Conservation (phyloP, 768 basidiomycete species). For the Mycena rebaudengoi region DNA sequence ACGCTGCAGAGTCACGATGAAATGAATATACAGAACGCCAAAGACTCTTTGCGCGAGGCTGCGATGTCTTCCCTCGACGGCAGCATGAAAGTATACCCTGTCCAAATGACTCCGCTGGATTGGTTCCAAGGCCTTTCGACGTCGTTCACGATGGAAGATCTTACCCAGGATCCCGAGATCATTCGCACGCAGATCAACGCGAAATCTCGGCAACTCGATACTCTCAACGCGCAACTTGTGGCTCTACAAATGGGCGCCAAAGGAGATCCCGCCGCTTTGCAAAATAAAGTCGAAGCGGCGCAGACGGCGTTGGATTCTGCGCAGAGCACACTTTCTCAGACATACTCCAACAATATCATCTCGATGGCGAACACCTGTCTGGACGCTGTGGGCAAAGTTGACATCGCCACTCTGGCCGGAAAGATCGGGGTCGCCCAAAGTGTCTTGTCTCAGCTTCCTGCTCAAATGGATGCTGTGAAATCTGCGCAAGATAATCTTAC, state of each 20-base stretch:
- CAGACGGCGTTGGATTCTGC: slow-evolving; percentile 21
- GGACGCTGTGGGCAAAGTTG: slow-evolving; percentile 19
- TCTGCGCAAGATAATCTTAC: slow-evolving; percentile 17
- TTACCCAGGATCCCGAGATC: slow-evolving; percentile 33
- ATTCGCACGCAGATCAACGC: slow-evolving; percentile 32
- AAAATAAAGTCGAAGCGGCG: slow-evolving; percentile 26
- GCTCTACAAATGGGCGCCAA: slow-evolving; percentile 22
- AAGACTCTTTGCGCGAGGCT: slow-evolving; percentile 37
- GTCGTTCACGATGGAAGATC: slow-evolving; percentile 37
- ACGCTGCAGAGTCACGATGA: too few relatives aligned
- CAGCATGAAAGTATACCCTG: slow-evolving; percentile 34
- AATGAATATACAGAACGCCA: slow-evolving; percentile 31
- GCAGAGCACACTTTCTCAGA: slow-evolving; percentile 25
- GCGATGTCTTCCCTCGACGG: slow-evolving; percentile 37
- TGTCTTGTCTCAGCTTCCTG: background rate
- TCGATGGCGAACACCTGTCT: slow-evolving; percentile 33
- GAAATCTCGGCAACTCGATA: slow-evolving; percentile 35
- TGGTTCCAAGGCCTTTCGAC: slow-evolving; percentile 39
- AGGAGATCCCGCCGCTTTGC: slow-evolving; percentile 26
- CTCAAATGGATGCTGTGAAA: background rate
- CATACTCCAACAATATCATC: slow-evolving; percentile 33
- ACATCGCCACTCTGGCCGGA: slow-evolving; percentile 11
- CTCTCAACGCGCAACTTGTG: slow-evolving; percentile 31
- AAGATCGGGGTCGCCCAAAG: background rate
- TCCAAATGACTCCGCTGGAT: slow-evolving; percentile 37